A percentile compares a stretch with the other conserved stretches of the same genome.
Evolutionary conservation across 2,329 filamentous ascomycete species (phyloP).

Genomic region (Penicillium vulpinum): DNA sequence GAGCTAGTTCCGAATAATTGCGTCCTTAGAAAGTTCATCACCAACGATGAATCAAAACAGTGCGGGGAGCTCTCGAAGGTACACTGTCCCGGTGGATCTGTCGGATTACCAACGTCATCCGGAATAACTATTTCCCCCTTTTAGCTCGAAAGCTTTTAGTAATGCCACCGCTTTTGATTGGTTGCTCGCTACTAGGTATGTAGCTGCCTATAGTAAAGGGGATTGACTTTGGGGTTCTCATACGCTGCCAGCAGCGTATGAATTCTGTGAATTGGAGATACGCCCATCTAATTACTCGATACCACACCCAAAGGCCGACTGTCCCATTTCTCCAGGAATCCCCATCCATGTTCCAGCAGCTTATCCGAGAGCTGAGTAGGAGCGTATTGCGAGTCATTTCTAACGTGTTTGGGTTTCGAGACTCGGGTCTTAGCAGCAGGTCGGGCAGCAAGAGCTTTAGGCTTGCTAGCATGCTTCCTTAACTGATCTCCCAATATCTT

Average conservation of each 20-base stretch:
- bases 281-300: constrained; percentile 13
- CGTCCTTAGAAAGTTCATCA: constrained; percentile 34
- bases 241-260: constrained; percentile 24
- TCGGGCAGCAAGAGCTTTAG: background rate
- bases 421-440: background rate
- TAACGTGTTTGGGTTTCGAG: constrained; percentile 1
- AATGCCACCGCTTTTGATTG: constrained; percentile 13
- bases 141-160: constrained; percentile 2
- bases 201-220: background rate
- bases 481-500: constrained; percentile 23
- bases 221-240: background rate
- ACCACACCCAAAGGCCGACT: constrained; percentile 38
- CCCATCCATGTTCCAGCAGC: constrained; percentile 33
- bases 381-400: constrained; percentile 2
- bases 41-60: constrained; percentile 8
- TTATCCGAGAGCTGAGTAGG: constrained; percentile 18
- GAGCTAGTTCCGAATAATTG: constrained; percentile 17
- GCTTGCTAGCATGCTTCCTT: constrained; percentile 7
- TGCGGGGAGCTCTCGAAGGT: constrained; percentile 17
- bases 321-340: constrained; percentile 30
- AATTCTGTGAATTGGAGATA: background rate
- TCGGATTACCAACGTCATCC: constrained; percentile 22
- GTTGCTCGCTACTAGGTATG: background rate
- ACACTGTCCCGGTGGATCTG: background rate
- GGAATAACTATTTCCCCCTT: constrained; percentile 11